Base-by-base conservation (phyloP, 768 basidiomycete genomes). In the Saitozyma podzolica region DNA sequence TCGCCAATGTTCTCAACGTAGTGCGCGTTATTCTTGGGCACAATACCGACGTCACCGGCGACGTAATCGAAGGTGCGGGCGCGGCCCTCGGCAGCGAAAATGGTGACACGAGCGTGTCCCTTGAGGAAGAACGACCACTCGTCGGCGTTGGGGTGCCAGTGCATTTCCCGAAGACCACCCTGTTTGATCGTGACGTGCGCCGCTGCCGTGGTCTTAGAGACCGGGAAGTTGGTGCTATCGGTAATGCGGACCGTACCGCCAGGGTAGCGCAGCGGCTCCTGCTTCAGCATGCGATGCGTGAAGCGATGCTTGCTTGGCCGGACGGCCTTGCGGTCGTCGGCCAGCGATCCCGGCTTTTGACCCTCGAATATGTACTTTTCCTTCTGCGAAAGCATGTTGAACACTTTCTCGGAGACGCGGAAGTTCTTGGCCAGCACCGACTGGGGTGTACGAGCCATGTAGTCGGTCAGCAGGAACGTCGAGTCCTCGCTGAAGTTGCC, bases 341-440 rank as follows among this genome's bases (percentile, higher is more conserved):
- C 64, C 62, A 51, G 67, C 43, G 56, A 67, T 42, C 41, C 74
- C 58, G 37, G 75, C 7, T 17, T 54, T 29, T 42, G n/a, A 3
- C 66, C 80, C 17, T 83, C 83, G 71, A 84, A 83, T 52, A 87
- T 87, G 69, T 87, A 87, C 17, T 87, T 75, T 65, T 85, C 83
- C 3, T 75, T 65, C 50, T 81, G 76, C 1, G 87, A 86, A 41
- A 88, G 84, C 50, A 85, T 80, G 61, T 86, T 82, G 60, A 86
- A 87, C 3, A 83, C 80, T 43, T 83, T 77, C 4, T 81, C 80
- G 53, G 76, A 69, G 7, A 82, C 71, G 43, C 84, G 83, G 72
- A 88, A 88, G 74, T 88, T 88, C 79, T 87, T 87, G 14, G 86
- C 86, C 2, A 88, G 77, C 0, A 86, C 84, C 80, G 84, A 85